Evolutionary conservation across 2,329 filamentous ascomycete genomes (phyloP), one percentile per base, ranked within the genome.

Genomic region (Alternaria alternata): DNA sequence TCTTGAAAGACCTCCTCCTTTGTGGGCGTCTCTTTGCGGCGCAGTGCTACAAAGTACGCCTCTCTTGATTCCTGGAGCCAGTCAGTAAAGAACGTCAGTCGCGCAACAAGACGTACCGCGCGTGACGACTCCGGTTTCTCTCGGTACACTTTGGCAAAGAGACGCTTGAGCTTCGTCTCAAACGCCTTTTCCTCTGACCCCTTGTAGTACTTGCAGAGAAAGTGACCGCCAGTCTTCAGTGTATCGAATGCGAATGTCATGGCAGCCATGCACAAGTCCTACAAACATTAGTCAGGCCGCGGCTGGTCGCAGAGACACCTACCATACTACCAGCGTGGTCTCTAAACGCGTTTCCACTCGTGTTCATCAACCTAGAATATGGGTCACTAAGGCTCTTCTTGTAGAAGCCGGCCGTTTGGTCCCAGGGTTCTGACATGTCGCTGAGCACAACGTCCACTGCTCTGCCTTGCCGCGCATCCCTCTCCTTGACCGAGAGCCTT

Each of bases 401-500:
- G 83, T 88, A 90, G 83, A 91, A 93, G 75, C 90, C 90, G 74
- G 85, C 85, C 54, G 87, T 91, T 83, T 92, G 91, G 73, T 88
- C 85, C 93, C 93, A 97, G 90, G 95, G 94, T 86, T 86, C 94
- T 88, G 89, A 99, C 95, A 99, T 99, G 87, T 99, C 95, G 88
- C 93, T 97, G 77, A 99, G 84, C 77, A 99, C 92, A 75, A 99
- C 88, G 81, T 98, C 92, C 66, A 97, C 94, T 74, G 87, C 87
- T 73, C 86, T 85, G 64, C 85, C 85, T 46, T 75, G 65, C 58
- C 77, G 78, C 34, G 78, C 68, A 51, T 81, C 79, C 12, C 76
- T 71, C 43, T 76, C 73, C 51, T 70, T 71, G 34, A 69, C 55
- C 7, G 74, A 72, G 57, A 77, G 56, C 56, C 72, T 67, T 6